A percentile compares a stretch with the other conserved stretches of the same genome.
Conservation (phyloP, 306 rosid genomes). For the Senna siamea region DNA sequence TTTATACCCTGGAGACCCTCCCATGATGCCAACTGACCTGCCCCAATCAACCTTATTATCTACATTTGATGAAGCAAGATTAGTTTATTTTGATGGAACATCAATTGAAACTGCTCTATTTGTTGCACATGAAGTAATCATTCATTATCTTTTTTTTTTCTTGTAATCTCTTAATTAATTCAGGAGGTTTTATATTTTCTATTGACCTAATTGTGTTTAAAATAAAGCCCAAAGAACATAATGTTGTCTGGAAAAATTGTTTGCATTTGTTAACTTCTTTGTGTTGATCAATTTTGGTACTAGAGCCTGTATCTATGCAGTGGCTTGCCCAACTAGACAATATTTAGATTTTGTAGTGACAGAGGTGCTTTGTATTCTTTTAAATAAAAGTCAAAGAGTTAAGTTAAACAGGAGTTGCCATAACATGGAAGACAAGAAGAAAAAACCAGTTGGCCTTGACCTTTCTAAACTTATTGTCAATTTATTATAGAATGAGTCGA, state of each 20-base stretch:
- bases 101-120: conserved; percentile 70
- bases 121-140: conserved; percentile 90
- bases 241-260: background rate
- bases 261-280: background rate
- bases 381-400: no score
- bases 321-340: background rate
- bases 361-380: no score
- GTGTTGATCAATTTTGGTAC: background rate
- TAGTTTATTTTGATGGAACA: conserved; percentile 73
- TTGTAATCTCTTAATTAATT: no score
- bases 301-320: background rate
- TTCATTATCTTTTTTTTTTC: no score
- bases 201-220: background rate
- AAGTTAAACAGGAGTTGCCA: background rate
- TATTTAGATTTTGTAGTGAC: background rate
- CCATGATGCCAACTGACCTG: conserved; percentile 71
- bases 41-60: conserved; percentile 60
- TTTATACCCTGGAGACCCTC: conserved; percentile 88
- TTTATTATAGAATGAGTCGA: background rate
- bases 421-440: background rate
- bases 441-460: background rate
- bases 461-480: background rate
- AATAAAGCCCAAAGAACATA: background rate
- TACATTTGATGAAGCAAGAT: conserved; percentile 75
- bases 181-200: no score